Evolutionary conservation across 768 basidiomycete species (phyloP).

Genomic region (Rhodotorula toruloides): DNA sequence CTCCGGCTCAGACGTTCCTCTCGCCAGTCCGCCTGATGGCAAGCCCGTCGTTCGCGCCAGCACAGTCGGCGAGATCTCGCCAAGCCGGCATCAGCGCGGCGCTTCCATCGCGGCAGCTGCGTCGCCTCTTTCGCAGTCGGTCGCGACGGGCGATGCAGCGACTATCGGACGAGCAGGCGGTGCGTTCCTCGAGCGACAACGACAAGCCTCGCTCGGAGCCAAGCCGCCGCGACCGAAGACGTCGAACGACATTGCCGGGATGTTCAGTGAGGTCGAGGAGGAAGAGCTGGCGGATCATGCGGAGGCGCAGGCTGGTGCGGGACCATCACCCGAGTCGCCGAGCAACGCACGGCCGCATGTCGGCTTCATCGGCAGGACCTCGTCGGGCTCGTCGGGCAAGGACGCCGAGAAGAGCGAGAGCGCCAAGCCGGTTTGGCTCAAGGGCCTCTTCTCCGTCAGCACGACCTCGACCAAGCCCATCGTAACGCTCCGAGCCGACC

Average conservation of each 20-base stretch:
- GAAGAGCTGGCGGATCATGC: conserved; percentile 25
- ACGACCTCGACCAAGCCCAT: conserved; percentile 91
- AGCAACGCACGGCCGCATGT: not conserved
- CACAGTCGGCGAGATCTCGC: conserved; percentile 33
- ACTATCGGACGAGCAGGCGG: conserved; percentile 7
- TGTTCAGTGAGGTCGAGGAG: conserved; percentile 30
- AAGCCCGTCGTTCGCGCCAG: conserved; percentile 27
- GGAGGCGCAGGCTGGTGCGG: not conserved
- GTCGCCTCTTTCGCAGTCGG: conserved; percentile 3
- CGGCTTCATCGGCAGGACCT: conserved; percentile 15
- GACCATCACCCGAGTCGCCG: not conserved
- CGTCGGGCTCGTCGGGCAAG: conserved; percentile 3
- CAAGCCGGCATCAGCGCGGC: conserved; percentile 29
- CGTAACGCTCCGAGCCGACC: conserved; percentile 71
- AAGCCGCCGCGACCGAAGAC: conserved; percentile 13
- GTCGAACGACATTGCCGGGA: conserved; percentile 23
- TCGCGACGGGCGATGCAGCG: conserved; percentile 9
- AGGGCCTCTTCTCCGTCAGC: conserved; percentile 92
- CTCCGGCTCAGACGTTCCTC: conserved; percentile 24
- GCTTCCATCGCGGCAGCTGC: conserved; percentile 9
- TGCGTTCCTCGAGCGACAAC: conserved; percentile 22
- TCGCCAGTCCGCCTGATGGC: conserved; percentile 27
- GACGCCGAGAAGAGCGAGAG: conserved; percentile 54
- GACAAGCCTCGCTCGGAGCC: conserved; percentile 14
- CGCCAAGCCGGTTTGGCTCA: conserved; percentile 89